Base-by-base conservation (phyloP, 768 basidiomycete species). In the Lentinula lateritia region DNA sequence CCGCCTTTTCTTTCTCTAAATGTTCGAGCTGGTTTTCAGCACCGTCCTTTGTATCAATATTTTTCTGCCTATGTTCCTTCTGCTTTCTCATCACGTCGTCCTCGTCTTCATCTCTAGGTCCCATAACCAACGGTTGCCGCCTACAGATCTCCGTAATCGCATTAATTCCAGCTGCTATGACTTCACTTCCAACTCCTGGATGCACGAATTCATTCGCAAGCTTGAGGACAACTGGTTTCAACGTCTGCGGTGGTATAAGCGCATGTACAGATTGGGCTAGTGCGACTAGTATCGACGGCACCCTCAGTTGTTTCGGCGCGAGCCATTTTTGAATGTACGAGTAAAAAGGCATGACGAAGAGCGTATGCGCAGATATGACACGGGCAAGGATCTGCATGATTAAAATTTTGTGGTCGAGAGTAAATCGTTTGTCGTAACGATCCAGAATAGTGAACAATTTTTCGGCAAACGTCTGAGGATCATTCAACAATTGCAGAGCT, bases 161-260 rank as follows among this genome's bases (percentile, higher is more conserved):
- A 72, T 99, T 99, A 64, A 99, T 76, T n/a, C 97, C 97, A 0
- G 96, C 97, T 1, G 95, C 88, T 63, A 98, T 90, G 68, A 98
- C 94, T 73, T 98, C 95, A 66, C 89, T 85, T 1, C 93, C 93
- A 2, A 98, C 97, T 52, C 97, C 97, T 0, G 96, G 95, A 72
- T 98, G 95, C 2, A 99, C 91, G 66, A 98, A 99, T 70, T 99
- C 96, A 68, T 90, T 86, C 0, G 95, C 95, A 61, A 99, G 76
- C 74, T 98, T 99, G 53, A 86, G 83, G 61, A 99, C 78, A 50
- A 95, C 91, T 12, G 97, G 97, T 4, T 85, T 87, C 6, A 99
- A 78, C 3, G 83, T 92, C 69, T 98, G 95, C 0, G 96, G 96
- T 2, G 95, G 97, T 0, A 95, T 97, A 52, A 96, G 82, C 46